These are phyloP conservation scores for Tanozyma kutaoensis DNA, from an alignment of 805 yeast species.

Conservation along the genomic window DNA sequence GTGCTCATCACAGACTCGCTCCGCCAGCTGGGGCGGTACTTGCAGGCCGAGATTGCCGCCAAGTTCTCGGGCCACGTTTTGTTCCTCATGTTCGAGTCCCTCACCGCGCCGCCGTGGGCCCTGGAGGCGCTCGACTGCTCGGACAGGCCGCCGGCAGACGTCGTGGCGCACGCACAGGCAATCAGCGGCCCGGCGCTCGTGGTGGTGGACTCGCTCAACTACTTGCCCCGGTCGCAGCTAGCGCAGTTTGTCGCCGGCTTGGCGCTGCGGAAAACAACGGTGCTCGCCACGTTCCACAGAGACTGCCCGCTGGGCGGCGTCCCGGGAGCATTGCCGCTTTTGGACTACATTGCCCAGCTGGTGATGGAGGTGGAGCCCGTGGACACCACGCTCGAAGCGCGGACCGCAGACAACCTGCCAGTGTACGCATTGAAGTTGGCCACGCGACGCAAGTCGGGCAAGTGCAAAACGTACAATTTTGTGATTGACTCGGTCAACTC, in stretches of 20 bases:
- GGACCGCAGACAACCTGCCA: conserved; percentile 1
- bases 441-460: conserved; percentile 75
- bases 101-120: conserved; percentile 35
- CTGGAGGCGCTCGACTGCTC: conserved; percentile 35
- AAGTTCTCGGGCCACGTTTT: conserved; percentile 27
- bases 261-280: conserved; percentile 16
- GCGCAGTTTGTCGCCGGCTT: conserved; percentile 37
- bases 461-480: conserved; percentile 48
- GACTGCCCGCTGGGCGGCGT: conserved; percentile 30
- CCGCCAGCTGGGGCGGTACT: conserved; percentile 46
- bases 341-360: conserved; percentile 64
- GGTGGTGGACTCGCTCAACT: conserved; percentile 59
- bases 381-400: conserved; percentile 28
- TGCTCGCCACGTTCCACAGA: conserved; percentile 24
- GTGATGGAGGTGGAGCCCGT: conserved; percentile 54
- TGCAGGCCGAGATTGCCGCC: conserved; percentile 46
- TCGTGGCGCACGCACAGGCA: conserved; percentile 11
- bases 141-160: conserved; percentile 5
- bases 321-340: conserved; percentile 39
- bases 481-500: conserved; percentile 34
- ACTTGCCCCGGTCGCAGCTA: conserved; percentile 31
- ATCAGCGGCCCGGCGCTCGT: conserved; percentile 23
- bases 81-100: conserved; percentile 60
- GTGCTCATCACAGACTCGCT: conserved; percentile 57
- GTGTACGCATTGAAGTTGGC: conserved; percentile 37